Evolutionary conservation across 2,329 filamentous ascomycete species (phyloP).

Genomic region (Cercospora berteroae): DNA sequence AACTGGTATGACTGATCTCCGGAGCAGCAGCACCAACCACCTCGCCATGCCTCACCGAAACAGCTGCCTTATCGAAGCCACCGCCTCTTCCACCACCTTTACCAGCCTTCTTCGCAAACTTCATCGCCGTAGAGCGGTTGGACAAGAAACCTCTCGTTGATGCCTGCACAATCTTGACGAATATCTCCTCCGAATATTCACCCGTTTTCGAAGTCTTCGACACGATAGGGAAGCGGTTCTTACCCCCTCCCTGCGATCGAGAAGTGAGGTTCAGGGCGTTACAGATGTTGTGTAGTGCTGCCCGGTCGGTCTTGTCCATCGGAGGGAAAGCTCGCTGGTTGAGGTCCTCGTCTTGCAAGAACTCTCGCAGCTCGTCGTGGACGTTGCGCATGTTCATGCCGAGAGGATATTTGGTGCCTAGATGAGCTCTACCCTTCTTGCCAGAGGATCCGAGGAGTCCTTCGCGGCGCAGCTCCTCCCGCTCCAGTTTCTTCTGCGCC

Average conservation of each 20-base stretch:
- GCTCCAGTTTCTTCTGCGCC: slow-evolving; percentile 47
- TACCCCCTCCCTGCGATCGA: slow-evolving; percentile 73
- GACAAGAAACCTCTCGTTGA: slow-evolving; percentile 53
- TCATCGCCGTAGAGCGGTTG: slow-evolving; percentile 25
- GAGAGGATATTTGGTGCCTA: slow-evolving; percentile 68
- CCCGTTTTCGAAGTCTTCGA: slow-evolving; percentile 69
- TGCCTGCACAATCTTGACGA: slow-evolving; percentile 43
- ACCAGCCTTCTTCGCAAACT: slow-evolving; percentile 42
- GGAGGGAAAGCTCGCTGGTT: slow-evolving; percentile 73
- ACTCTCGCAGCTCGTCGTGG: slow-evolving; percentile 67
- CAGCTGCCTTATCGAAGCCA: slow-evolving; percentile 40
- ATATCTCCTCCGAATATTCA: slow-evolving; percentile 55
- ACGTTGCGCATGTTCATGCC: slow-evolving; percentile 72
- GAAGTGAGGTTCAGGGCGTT: slow-evolving; percentile 75
- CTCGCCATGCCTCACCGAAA: slow-evolving; percentile 76
- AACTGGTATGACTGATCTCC: slow-evolving; percentile 79
- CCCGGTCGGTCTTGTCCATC: slow-evolving; percentile 76
- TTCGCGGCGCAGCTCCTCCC: slow-evolving; percentile 46
- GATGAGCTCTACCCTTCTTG: slow-evolving; percentile 44
- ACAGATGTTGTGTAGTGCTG: slow-evolving; percentile 76
- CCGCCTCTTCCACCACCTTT: slow-evolving; percentile 39
- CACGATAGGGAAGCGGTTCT: slow-evolving; percentile 71
- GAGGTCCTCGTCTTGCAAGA: slow-evolving; percentile 63
- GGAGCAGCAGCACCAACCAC: slow-evolving; percentile 81
- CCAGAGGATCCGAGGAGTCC: slow-evolving; percentile 41